These are phyloP conservation scores for Lentinula detonsa DNA, from an alignment of 768 basidiomycete species.

Conservation along the genomic window DNA sequence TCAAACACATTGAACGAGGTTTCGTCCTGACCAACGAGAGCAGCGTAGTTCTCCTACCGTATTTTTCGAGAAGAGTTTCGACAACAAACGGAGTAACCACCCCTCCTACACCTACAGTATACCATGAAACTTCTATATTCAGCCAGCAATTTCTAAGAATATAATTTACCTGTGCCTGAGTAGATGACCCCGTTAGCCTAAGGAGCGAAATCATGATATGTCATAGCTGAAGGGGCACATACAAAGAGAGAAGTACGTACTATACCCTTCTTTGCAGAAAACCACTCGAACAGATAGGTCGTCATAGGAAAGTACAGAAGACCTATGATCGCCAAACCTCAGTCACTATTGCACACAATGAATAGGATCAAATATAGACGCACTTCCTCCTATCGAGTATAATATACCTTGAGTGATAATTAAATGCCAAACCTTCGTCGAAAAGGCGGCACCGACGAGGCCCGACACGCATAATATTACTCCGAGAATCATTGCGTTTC, in stretches of 20 bases:
- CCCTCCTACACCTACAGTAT: not conserved
- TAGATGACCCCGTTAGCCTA: constrained; percentile 9
- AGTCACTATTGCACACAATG: not conserved
- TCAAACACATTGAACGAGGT: not conserved
- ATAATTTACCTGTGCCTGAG: constrained; percentile 8
- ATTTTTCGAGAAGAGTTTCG: constrained; percentile 1
- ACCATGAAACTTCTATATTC: not conserved
- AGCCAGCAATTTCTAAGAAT: no score
- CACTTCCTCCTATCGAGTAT: constrained; percentile 20
- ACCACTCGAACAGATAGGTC: constrained; percentile 9
- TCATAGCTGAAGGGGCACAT: no score
- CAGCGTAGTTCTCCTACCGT: constrained; percentile 6
- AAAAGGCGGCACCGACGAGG: constrained; percentile 20
- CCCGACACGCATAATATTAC: constrained; percentile 16
- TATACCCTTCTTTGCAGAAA: constrained; percentile 6
- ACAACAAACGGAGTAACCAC: constrained; percentile 5
- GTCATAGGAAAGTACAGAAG: constrained; percentile 8
- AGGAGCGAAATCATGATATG: no score
- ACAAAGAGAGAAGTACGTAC: not conserved
- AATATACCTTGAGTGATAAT: constrained; percentile 19
- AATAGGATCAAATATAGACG: not conserved
- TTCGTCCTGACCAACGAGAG: constrained; percentile 2
- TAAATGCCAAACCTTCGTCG: constrained; percentile 12
- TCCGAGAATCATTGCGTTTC: constrained; percentile 17
- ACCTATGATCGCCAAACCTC: not conserved